Conservation (phyloP, 2,329 filamentous ascomycete species). For the Hypocrella siamensis region DNA sequence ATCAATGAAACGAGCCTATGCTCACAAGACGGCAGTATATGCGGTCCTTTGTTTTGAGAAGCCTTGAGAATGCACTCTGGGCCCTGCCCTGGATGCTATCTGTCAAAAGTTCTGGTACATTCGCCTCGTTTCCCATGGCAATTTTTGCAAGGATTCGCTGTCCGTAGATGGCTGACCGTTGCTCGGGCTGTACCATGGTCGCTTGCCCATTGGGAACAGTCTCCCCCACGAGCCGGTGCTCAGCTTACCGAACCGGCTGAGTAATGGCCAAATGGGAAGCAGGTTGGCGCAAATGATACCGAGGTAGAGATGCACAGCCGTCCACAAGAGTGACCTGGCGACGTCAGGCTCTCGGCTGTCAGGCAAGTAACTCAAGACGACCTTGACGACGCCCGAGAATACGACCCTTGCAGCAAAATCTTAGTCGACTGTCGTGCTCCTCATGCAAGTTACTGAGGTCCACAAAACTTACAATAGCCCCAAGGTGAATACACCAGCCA, state of each 20-base stretch:
- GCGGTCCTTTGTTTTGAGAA: too few species aligned
- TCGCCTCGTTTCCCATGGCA: too few species aligned
- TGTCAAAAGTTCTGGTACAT: too few species aligned
- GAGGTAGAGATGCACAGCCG: background rate
- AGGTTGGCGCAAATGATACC: background rate
- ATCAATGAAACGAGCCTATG: too few species aligned
- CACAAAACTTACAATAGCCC: background rate
- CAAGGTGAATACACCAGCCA: background rate
- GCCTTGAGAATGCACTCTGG: too few species aligned
- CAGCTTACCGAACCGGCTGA: background rate
- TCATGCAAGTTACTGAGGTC: background rate
- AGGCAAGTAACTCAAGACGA: background rate
- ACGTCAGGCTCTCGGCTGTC: background rate
- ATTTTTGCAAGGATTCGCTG: too few species aligned
- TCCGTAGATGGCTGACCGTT: too few species aligned
- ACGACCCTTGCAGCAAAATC: background rate
- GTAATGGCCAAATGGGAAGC: background rate
- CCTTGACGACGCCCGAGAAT: background rate
- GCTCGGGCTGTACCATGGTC: too few species aligned
- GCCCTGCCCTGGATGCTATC: too few species aligned
- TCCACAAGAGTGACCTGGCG: background rate
- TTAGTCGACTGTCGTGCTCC: background rate
- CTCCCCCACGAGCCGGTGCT: too few species aligned
- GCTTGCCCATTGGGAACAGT: too few species aligned
- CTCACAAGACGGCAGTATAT: too few species aligned